phyloP scores from a whole-genome alignment of 208 protist species.

The Trichomonas tenax region DNA sequence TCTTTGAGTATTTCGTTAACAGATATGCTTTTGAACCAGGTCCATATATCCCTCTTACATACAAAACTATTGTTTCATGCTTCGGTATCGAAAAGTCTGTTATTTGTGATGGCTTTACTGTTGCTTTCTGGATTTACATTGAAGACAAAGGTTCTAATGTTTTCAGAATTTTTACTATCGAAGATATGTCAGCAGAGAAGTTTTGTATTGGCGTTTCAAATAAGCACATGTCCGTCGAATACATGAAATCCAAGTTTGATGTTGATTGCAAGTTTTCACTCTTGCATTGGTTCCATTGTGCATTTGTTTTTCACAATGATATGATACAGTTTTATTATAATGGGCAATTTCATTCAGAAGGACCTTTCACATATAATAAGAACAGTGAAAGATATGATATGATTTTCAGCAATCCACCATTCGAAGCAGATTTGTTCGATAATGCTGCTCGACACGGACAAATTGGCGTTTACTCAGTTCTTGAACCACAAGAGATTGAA shows the following conservation, averaged over 20 bases:
- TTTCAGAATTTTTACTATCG: not conserved
- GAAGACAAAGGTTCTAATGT: not conserved
- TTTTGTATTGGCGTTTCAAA: not conserved
- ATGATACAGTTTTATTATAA: not conserved
- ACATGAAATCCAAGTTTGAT: not conserved
- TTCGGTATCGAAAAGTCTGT: not conserved
- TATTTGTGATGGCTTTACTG: not conserved
- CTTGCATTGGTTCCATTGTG: not conserved
- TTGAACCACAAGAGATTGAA: not conserved
- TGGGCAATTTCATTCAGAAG: not conserved
- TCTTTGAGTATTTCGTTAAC: not conserved
- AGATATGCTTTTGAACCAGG: not conserved
- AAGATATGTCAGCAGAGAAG: not conserved
- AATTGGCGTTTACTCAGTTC: not conserved
- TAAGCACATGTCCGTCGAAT: not conserved
- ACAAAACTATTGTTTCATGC: not conserved
- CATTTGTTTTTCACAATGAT: not conserved
- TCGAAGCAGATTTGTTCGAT: not conserved
- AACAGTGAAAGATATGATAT: not conserved
- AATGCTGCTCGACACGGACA: not conserved
- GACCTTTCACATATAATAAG: not conserved
- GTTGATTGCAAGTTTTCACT: not conserved
- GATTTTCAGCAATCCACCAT: not conserved
- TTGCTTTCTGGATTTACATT: not conserved
- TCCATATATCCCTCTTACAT: not conserved